Base-by-base conservation (phyloP, 1,284 basidiomycete species). In the Pseudozyma pruni region DNA sequence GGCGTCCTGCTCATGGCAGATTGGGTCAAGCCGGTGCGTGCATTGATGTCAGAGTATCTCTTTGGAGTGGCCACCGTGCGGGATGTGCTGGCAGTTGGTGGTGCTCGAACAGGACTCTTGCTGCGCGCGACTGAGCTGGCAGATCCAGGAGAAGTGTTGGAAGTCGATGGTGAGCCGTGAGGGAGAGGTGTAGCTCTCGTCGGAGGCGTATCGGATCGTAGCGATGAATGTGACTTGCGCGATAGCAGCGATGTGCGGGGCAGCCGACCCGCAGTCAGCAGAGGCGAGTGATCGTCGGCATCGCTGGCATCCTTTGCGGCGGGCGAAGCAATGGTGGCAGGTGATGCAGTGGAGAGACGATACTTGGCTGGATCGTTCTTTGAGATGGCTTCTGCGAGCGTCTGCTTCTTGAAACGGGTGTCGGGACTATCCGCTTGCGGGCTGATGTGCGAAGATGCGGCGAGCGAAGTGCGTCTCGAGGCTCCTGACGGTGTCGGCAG, bases 301-400 rank as follows among this genome's bases (percentile, higher is more conserved):
- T 66, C 68, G 27, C 25, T 39, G 29, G 46, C 46, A 6, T 64
- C 62, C 16, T 40, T 55, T 20, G 22, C 42, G 1, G 33, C 32
- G 2, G 67, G 49, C 13, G 62, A 50, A n/a, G 59, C 33, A 23
- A 33, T 13, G 8, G 61, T 48, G 16, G 51, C 39, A 1, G 57
- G 43, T 5, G 53, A 41, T 8, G 34, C 47, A 25, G 39, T 39
- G 17, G 47, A 50, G n/a, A 62, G 40, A 35, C 70, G 70, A 48
- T 72, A 72, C 60, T 64, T 72, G 29, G 70, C 70, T 4, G 70
- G 70, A 49, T 72, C 64, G 32, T 72, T 68, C 19, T 54, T 53
- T 3, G 70, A 63, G 49, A 72, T 72, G 46, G 70, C 70, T 52
- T 72, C 70, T 7, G 70, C 70, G 34, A 72, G 42, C 10, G 55